Percentiles rank a stretch among this genome's conserved stretches.
Conservation (phyloP, 176 grass and related monocot genomes). For the Oropetium thomaeum region DNA sequence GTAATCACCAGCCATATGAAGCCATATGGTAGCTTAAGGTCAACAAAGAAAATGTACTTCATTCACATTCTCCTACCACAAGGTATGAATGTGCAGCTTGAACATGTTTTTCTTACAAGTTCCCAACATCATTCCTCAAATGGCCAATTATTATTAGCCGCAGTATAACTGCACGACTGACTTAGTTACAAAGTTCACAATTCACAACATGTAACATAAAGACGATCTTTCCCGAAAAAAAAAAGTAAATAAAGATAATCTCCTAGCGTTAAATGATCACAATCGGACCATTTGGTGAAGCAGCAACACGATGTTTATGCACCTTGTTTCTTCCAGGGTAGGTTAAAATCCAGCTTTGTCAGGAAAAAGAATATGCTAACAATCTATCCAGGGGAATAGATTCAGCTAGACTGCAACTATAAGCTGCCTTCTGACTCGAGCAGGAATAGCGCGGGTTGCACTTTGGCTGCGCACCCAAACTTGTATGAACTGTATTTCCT, state of each 20-base stretch:
- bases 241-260: neutral
- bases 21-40: neutral
- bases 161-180: neutral
- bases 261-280: constrained; percentile 6
- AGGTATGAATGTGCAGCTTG: neutral
- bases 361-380: neutral
- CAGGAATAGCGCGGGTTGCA: constrained; percentile 60
- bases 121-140: constrained; percentile 14
- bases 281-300: constrained; percentile 36
- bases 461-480: constrained; percentile 66
- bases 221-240: too few species aligned
- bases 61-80: neutral
- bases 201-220: too few species aligned
- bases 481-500: constrained; percentile 72
- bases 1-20: neutral
- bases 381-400: constrained; percentile 36
- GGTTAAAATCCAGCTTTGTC: neutral
- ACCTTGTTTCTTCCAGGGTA: constrained; percentile 38
- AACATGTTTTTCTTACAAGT: constrained; percentile 18
- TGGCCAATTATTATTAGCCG: constrained; percentile 30
- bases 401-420: neutral
- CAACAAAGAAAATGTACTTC: neutral
- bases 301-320: constrained; percentile 40
- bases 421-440: constrained; percentile 21
- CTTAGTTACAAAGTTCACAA: neutral